phyloP scores from a whole-genome alignment of 2,329 filamentous ascomycete species.

The Arthroderma sp. region DNA sequence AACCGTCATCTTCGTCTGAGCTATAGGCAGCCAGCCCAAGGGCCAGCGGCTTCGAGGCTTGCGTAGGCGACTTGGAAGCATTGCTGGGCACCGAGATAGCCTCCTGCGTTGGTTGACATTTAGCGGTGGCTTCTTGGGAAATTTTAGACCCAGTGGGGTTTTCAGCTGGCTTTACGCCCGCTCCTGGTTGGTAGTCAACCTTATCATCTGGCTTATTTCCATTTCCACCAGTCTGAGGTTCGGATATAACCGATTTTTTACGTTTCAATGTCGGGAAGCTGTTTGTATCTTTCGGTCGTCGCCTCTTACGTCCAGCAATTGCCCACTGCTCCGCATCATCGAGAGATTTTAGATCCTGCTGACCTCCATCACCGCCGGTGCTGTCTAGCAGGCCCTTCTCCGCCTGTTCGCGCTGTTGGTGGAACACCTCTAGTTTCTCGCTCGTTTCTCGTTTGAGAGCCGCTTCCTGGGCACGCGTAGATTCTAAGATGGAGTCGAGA shows the following conservation, averaged over 20 bases:
- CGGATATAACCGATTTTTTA: slow-evolving; percentile 24
- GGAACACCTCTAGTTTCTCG: slow-evolving; percentile 46
- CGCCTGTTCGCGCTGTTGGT: slow-evolving; percentile 45
- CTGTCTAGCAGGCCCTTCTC: slow-evolving; percentile 36
- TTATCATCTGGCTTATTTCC: too few species aligned
- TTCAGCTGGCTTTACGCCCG: background rate
- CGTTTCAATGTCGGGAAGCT: slow-evolving; percentile 28
- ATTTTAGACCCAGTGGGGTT: background rate
- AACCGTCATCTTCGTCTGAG: slow-evolving; percentile 26
- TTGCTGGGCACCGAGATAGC: too few species aligned
- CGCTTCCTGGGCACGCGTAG: slow-evolving; percentile 42
- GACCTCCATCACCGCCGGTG: slow-evolving; percentile 17
- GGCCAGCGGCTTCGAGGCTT: background rate
- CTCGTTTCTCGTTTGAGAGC: slow-evolving; percentile 45
- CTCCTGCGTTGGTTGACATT: too few species aligned
- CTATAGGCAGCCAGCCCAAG: slow-evolving; percentile 27
- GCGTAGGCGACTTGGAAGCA: background rate
- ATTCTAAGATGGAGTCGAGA: slow-evolving; percentile 43
- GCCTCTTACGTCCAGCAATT: slow-evolving; percentile 38
- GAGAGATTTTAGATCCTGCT: slow-evolving; percentile 13
- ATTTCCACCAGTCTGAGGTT: slow-evolving; percentile 8
- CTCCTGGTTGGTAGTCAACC: too few species aligned
- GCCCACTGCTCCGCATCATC: slow-evolving; percentile 36
- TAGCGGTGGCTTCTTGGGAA: background rate
- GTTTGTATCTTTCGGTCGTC: slow-evolving; percentile 35